These are phyloP conservation scores for Sporothrix pseudoabietina DNA, from an alignment of 2,329 filamentous ascomycete genomes.

Conservation along the genomic window DNA sequence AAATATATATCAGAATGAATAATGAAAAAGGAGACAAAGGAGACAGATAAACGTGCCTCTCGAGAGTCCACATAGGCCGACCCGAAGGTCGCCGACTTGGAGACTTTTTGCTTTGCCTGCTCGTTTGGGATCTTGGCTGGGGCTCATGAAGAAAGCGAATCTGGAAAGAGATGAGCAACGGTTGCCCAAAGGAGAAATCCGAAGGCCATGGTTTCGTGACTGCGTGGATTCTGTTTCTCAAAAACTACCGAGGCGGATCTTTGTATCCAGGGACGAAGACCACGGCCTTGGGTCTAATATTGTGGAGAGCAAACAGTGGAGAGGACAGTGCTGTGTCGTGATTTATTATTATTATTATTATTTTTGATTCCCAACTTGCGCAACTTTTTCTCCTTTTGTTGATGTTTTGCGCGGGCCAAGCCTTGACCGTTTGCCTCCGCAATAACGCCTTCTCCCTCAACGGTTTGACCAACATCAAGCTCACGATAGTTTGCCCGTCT, in stretches of 20 bases:
- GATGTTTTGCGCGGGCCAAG: conserved; percentile 4
- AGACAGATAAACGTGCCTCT: not conserved
- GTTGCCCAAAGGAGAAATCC: not conserved
- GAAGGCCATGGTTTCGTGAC: not conserved
- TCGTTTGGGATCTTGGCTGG: not conserved
- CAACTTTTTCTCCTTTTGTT: conserved; percentile 7
- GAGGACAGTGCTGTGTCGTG: not conserved
- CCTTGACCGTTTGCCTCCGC: not conserved
- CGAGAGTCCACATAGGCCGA: not conserved
- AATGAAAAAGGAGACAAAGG: not conserved
- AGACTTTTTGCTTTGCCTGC: not conserved
- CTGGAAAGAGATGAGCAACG: not conserved
- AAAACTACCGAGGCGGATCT: conserved; percentile 7
- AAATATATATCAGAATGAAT: not conserved
- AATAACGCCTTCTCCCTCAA: not conserved
- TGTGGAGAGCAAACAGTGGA: conserved; percentile 1
- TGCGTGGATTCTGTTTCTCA: not conserved
- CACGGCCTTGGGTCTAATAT: not conserved
- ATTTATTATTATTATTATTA: not conserved
- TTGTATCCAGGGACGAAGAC: not conserved
- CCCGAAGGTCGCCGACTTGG: not conserved
- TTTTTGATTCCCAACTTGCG: not conserved
- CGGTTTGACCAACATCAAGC: not conserved
- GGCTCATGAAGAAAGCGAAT: not conserved
- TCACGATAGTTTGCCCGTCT: not conserved